Conservation (phyloP, 2,329 filamentous ascomycete genomes). For the Sarocladium strictum region DNA sequence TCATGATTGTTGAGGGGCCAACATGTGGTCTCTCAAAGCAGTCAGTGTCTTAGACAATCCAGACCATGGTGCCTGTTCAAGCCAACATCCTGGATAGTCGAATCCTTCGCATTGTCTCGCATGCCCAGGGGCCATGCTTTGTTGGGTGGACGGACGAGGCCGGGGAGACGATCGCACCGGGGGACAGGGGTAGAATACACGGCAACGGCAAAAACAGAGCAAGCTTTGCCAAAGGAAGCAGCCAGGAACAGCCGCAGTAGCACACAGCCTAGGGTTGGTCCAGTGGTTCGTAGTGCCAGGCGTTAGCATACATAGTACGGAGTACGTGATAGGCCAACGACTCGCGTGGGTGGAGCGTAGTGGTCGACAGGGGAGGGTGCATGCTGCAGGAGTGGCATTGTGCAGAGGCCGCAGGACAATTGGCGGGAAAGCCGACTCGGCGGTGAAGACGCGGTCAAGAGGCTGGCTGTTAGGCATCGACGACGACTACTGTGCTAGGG, state of each 20-base stretch:
- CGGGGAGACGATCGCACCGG: neutral
- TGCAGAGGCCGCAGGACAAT: neutral
- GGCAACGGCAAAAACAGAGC: neutral
- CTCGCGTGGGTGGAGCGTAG: neutral
- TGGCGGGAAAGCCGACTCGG: neutral
- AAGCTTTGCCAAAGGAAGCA: conserved; percentile 5
- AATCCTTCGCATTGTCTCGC: neutral
- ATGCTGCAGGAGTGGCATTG: neutral
- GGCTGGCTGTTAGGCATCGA: neutral
- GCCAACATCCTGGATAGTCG: neutral
- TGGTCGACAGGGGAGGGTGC: neutral
- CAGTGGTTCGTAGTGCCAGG: conserved; percentile 2
- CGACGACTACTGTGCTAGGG: neutral
- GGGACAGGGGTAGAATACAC: neutral
- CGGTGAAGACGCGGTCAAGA: conserved; percentile 1
- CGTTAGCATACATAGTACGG: too few species aligned
- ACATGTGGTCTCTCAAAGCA: neutral
- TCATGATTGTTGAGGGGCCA: neutral
- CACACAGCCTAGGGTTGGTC: neutral
- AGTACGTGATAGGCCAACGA: conserved; percentile 7
- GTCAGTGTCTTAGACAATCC: neutral
- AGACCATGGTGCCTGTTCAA: neutral
- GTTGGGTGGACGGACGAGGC: neutral
- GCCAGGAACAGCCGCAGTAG: conserved; percentile 3
- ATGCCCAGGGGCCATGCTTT: neutral